A percentile compares a stretch with the other conserved stretches of the same genome.
These are phyloP conservation scores for Leptomonas seymouri DNA, from an alignment of 208 protist species.

Conservation along the genomic window DNA sequence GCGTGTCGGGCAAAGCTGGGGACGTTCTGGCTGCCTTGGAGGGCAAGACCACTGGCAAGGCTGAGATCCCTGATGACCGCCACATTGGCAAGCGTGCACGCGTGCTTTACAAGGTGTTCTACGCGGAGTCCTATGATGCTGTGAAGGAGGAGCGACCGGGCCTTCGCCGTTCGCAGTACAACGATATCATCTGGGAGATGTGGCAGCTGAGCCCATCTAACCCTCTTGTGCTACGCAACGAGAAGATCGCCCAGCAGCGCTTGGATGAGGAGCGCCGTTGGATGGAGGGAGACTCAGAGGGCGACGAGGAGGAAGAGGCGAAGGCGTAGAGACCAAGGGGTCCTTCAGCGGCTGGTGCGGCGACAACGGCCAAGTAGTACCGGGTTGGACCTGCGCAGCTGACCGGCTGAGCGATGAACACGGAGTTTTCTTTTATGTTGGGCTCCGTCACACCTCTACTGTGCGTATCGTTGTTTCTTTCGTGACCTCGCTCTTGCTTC, in stretches of 20 bases:
- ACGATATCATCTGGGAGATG: constrained; percentile 88
- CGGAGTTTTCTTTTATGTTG: too few relatives aligned
- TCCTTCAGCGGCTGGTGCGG: not conserved
- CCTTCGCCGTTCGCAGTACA: constrained; percentile 88
- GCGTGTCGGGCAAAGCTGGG: constrained; percentile 44
- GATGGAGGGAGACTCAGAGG: constrained; percentile 65
- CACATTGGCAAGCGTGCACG: constrained; percentile 86
- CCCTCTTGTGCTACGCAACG: constrained; percentile 86
- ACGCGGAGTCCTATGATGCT: constrained; percentile 56
- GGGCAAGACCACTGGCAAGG: constrained; percentile 7
- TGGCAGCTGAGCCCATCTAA: constrained; percentile 85
- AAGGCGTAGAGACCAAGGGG: not conserved
- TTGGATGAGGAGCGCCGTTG: constrained; percentile 78
- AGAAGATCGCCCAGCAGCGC: constrained; percentile 56
- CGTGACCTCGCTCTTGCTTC: too few relatives aligned
- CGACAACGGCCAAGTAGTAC: not conserved
- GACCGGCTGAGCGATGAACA: too few relatives aligned
- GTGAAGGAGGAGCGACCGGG: constrained; percentile 80
- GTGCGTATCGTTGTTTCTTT: too few relatives aligned
- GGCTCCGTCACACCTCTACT: too few relatives aligned
- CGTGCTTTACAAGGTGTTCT: constrained; percentile 86
- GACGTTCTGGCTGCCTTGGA: constrained; percentile 56
- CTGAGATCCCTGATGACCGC: constrained; percentile 58
- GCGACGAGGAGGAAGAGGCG: constrained; percentile 38
- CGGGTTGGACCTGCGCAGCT: not conserved